A percentile compares a stretch with the other conserved stretches of the same genome.
These are phyloP conservation scores for Salix dunnii DNA, from an alignment of 345 rosid genomes.

Conservation along the genomic window DNA sequence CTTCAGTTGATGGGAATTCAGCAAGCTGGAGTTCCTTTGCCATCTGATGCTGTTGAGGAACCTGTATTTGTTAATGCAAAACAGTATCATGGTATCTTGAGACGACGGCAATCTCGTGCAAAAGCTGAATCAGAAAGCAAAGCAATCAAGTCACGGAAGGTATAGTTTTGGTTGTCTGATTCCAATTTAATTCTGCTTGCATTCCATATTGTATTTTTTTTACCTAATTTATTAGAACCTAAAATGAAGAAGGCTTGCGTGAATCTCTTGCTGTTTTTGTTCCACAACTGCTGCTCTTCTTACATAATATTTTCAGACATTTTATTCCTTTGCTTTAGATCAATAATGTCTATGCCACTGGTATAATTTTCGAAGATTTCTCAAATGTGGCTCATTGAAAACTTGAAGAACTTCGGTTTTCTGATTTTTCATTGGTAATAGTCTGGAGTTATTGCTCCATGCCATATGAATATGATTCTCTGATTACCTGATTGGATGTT, in stretches of 20 bases:
- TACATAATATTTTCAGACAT: background rate
- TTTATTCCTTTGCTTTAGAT: background rate
- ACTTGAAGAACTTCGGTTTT: background rate
- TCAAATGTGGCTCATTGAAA: background rate
- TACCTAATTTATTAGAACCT: background rate
- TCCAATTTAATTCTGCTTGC: background rate
- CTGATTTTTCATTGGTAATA: background rate
- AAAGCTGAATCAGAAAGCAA: conserved; percentile 81
- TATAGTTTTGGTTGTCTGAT: conserved; percentile 11
- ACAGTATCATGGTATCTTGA: conserved; percentile 93
- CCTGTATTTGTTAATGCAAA: conserved; percentile 98
- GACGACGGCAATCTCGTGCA: conserved; percentile 94
- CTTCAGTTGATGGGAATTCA: conserved; percentile 96
- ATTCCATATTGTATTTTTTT: background rate
- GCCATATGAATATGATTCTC: background rate
- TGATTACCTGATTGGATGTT: background rate
- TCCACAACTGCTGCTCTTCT: background rate
- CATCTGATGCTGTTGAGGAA: conserved; percentile 87
- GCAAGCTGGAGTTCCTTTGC: conserved; percentile 95
- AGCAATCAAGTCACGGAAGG: conserved; percentile 71
- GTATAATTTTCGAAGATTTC: background rate
- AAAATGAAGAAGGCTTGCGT: background rate
- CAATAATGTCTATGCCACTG: background rate
- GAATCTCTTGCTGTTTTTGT: background rate
- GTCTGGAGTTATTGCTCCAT: background rate